These are phyloP conservation scores for Ambrosia artemisiifolia DNA, from an alignment of 129 eudicot species.

Conservation along the genomic window DNA sequence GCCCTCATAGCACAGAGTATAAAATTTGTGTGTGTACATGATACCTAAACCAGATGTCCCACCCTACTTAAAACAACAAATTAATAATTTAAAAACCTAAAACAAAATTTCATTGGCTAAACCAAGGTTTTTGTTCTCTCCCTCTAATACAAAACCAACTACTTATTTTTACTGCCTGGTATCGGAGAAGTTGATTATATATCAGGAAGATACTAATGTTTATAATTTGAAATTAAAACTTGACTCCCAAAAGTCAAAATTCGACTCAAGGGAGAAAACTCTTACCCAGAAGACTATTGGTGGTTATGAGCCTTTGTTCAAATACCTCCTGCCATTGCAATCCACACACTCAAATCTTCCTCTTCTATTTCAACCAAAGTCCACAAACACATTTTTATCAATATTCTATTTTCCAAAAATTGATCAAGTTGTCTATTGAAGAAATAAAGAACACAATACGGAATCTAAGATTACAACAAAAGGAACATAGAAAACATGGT, in stretches of 20 bases:
- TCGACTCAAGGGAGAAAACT: conserved; percentile 18
- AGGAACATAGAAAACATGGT: too few relatives aligned
- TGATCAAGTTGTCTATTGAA: too few relatives aligned
- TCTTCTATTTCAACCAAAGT: too few relatives aligned
- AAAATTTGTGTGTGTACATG: background rate
- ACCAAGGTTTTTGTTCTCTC: background rate
- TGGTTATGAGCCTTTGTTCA: too few relatives aligned
- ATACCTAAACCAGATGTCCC: background rate
- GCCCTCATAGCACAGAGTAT: background rate
- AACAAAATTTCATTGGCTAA: background rate
- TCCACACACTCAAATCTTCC: too few relatives aligned
- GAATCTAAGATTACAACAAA: too few relatives aligned
- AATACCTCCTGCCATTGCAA: too few relatives aligned
- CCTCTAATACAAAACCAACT: background rate
- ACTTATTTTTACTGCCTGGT: background rate
- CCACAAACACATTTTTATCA: too few relatives aligned
- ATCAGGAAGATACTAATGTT: background rate
- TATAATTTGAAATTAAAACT: background rate
- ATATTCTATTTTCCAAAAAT: too few relatives aligned
- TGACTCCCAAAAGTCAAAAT: conserved; percentile 21
- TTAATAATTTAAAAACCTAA: background rate
- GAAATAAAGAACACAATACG: too few relatives aligned
- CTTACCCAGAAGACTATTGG: too few relatives aligned
- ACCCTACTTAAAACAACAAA: conserved; percentile 1
- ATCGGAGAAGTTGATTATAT: background rate